These are phyloP conservation scores for Cytospora mali DNA, from an alignment of 2,329 filamentous ascomycete genomes.

Conservation along the genomic window DNA sequence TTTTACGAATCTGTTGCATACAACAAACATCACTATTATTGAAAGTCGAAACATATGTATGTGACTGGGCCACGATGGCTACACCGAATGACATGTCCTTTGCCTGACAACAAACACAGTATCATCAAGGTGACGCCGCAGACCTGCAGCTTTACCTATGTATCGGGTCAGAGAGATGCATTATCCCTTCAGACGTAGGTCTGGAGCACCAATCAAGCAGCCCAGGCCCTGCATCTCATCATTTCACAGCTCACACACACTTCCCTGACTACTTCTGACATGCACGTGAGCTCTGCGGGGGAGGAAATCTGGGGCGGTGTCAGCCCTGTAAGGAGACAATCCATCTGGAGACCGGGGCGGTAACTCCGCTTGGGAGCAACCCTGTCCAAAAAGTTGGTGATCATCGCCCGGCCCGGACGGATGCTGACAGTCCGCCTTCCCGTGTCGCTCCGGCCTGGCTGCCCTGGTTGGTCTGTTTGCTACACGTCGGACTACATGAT, in stretches of 20 bases:
- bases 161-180: neutral
- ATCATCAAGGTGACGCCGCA: neutral
- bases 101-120: neutral
- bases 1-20: neutral
- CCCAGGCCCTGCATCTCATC: neutral
- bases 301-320: neutral
- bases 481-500: neutral
- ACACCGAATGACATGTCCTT: neutral
- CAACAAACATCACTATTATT: neutral
- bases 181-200: neutral
- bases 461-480: neutral
- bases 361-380: neutral
- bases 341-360: neutral
- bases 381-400: neutral
- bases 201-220: neutral
- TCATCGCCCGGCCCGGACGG: neutral
- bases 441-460: neutral
- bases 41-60: neutral
- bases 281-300: neutral
- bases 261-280: neutral
- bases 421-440: neutral
- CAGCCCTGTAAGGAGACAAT: neutral
- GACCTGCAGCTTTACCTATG: neutral
- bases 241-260: neutral
- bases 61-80: neutral